phyloP scores from a whole-genome alignment of 2,329 filamentous ascomycete genomes.

The Nigrospora oryzae region DNA sequence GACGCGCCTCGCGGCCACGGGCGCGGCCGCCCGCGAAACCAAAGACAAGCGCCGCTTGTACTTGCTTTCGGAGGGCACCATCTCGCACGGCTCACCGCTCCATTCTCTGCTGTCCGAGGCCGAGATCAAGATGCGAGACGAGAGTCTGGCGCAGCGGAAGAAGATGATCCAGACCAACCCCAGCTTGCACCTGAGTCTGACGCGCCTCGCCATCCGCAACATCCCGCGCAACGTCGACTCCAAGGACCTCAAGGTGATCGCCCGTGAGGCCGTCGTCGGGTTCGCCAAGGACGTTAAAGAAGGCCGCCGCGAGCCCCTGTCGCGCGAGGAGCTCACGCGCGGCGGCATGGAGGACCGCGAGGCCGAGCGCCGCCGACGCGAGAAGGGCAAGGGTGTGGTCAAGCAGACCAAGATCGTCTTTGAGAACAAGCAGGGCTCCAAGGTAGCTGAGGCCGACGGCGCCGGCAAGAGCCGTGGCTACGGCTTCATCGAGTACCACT shows the following conservation, averaged over 20 bases:
- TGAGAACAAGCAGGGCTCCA: conserved; percentile 77
- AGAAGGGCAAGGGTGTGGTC: conserved; percentile 78
- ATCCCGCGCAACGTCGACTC: conserved; percentile 74
- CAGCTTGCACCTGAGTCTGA: conserved; percentile 78
- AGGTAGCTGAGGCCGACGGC: conserved; percentile 68
- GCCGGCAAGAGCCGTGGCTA: conserved; percentile 85
- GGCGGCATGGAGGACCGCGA: conserved; percentile 74
- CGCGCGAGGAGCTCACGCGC: conserved; percentile 79
- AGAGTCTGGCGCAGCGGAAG: conserved; percentile 79
- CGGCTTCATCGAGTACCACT: conserved; percentile 94
- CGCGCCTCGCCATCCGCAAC: conserved; percentile 85
- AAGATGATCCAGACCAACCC: conserved; percentile 88
- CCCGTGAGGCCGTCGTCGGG: conserved; percentile 84
- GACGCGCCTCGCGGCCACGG: conserved; percentile 62
- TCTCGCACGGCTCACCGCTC: conserved; percentile 67
- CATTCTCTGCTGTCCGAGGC: conserved; percentile 68
- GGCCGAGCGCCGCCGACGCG: conserved; percentile 70
- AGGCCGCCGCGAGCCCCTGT: conserved; percentile 67
- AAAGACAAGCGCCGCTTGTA: conserved; percentile 84
- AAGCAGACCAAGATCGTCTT: conserved; percentile 93
- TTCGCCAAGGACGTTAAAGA: conserved; percentile 86
- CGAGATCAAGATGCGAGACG: conserved; percentile 81
- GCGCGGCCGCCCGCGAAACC: conserved; percentile 53
- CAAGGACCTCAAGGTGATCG: conserved; percentile 85
- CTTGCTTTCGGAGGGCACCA: conserved; percentile 77